Evolutionary conservation across 805 yeast genomes (phyloP), one percentile per base, ranked within the genome.

Genomic region (Candida namnaoensis): DNA sequence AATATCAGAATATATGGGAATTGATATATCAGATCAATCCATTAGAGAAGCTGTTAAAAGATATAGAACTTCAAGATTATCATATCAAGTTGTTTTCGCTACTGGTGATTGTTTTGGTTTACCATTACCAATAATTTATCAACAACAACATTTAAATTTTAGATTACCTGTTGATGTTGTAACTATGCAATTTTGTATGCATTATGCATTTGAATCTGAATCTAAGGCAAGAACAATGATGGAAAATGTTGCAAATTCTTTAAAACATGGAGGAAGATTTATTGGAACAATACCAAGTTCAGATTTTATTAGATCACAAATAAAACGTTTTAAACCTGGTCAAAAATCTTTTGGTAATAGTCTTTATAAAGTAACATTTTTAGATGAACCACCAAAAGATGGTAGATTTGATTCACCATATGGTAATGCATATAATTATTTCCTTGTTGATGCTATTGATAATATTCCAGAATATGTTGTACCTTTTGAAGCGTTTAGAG

Each of bases 391-490:
- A 0, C 91, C 95, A n/a, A 66, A 65, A 38, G 82, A 78, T 50
- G 88, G 91, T 2, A 77, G 74, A 38, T 87, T 86, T 54, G 65
- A 77, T 9, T 74, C 80, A 1, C 85, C 93, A 0, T 88, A 68
- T 56, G 99, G 99, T 0, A 84, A 90, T 60, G 71, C 76, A 52
- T 93, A 93, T 60, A 77, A 76, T 41, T 93, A 85, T 58, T 86
- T 69, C 64, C 65, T 93, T 44, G 80, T 80, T 48, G 99, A 93
- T 64, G 99, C 99, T 0, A 91, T 93, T 38, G 96, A 88, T 47
- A 82, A 93, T 53, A 96, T 93, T 24, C 98, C 98, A 0, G 99
- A 93, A 56, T 93, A 84, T 54, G 95, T 93, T 6, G 96, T 93
- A 7, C 98, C 97, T 1, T 88, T 93, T 61, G 97, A 91, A 54